Conservation (phyloP, 257 asterid genomes). For the Lantana camara region DNA sequence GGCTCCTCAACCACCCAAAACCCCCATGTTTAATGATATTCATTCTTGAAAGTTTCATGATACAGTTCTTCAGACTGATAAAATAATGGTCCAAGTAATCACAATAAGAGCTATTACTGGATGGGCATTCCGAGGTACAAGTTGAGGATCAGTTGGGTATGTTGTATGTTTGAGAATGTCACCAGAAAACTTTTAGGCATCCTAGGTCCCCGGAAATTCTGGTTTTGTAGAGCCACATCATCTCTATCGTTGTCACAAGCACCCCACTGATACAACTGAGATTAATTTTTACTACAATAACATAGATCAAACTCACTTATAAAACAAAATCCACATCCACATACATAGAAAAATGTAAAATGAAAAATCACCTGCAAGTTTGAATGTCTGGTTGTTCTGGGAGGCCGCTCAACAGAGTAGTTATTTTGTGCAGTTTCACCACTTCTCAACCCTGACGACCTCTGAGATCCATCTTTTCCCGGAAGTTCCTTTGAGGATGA, state of each 20-base stretch:
- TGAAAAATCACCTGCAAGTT: constrained; percentile 47
- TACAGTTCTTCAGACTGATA: no score
- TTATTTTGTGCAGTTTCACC: constrained; percentile 34
- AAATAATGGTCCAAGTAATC: no score
- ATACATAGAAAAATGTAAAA: neutral
- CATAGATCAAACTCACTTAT: neutral
- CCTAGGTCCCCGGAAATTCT: neutral
- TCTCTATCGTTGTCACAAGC: neutral
- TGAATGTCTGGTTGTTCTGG: constrained; percentile 36
- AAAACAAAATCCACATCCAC: neutral
- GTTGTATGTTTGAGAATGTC: neutral
- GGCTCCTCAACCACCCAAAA: no score
- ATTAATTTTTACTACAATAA: neutral
- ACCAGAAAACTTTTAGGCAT: neutral
- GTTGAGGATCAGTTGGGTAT: neutral
- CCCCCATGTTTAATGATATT: no score
- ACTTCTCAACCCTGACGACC: constrained; percentile 37
- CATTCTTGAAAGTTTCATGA: no score
- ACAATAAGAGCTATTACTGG: no score
- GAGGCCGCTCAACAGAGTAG: constrained; percentile 38
- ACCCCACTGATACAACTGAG: neutral
- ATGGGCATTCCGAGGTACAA: no score
- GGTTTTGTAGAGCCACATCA: neutral
- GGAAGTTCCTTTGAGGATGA: constrained; percentile 29
- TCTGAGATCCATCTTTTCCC: constrained; percentile 39